phyloP scores from a whole-genome alignment of 805 yeast species.

The Metschnikowia shivogae region DNA sequence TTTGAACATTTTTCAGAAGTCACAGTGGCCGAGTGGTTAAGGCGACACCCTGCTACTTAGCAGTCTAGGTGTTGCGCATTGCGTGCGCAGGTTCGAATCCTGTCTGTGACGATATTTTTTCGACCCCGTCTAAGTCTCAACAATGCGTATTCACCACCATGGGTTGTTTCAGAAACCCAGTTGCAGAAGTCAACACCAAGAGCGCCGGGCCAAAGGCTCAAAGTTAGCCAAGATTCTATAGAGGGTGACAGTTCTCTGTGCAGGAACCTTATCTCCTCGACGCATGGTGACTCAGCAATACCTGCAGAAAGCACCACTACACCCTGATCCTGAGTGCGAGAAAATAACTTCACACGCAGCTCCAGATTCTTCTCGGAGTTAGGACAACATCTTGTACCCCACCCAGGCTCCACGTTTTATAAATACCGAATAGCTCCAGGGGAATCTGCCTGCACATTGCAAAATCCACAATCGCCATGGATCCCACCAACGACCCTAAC shows the following conservation, averaged over 20 bases:
- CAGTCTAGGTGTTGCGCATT: slow-evolving; percentile 43
- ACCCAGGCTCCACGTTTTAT: not conserved
- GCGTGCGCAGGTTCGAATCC: slow-evolving; percentile 98
- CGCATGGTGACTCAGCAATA: not conserved
- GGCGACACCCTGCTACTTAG: slow-evolving; percentile 38
- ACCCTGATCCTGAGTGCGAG: not conserved
- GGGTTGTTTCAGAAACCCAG: too few species aligned
- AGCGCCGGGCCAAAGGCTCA: too few species aligned
- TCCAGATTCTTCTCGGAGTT: slow-evolving; percentile 1
- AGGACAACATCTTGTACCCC: not conserved
- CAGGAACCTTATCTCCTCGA: not conserved
- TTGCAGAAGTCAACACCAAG: too few species aligned
- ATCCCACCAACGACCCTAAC: slow-evolving; percentile 88
- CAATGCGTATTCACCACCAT: too few species aligned
- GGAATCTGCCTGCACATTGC: not conserved
- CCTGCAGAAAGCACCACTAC: slow-evolving; percentile 1
- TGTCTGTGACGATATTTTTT: slow-evolving; percentile 77
- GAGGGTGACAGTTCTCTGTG: not conserved
- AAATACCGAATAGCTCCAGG: too few species aligned
- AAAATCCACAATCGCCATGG: slow-evolving; percentile 50
- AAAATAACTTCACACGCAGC: not conserved
- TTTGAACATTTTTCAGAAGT: slow-evolving; percentile 12
- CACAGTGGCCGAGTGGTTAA: slow-evolving; percentile 52
- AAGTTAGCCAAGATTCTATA: too few species aligned
- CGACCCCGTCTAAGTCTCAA: not conserved